phyloP scores from a whole-genome alignment of 2,329 filamentous ascomycete genomes.

The Chrysosporium queenslandicum region DNA sequence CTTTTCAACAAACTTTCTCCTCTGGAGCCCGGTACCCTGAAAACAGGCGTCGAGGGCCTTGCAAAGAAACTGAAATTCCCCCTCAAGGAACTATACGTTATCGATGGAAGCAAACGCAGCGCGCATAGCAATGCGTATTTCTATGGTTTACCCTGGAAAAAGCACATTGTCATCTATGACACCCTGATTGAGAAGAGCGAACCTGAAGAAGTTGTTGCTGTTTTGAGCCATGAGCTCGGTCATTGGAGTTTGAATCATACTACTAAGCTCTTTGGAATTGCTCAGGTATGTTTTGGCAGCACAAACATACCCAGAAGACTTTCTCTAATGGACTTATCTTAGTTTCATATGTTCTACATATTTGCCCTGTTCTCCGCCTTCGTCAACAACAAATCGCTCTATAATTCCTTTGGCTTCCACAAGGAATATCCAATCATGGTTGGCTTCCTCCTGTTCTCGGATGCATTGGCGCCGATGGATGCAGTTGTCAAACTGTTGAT shows the following conservation, averaged over 20 bases:
- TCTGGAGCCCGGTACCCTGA: slow-evolving; percentile 74
- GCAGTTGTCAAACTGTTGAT: slow-evolving; percentile 88
- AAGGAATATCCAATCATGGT: slow-evolving; percentile 82
- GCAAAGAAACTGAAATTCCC: slow-evolving; percentile 81
- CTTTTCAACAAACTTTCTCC: slow-evolving; percentile 98
- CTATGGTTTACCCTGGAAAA: slow-evolving; percentile 97
- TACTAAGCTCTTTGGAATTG: slow-evolving; percentile 78
- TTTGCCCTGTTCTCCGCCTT: slow-evolving; percentile 96
- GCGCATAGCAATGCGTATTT: slow-evolving; percentile 91
- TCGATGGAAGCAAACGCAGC: slow-evolving; percentile 80
- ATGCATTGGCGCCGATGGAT: slow-evolving; percentile 89
- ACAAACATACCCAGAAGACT: not conserved
- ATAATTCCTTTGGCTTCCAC: slow-evolving; percentile 81
- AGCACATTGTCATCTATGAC: slow-evolving; percentile 99
- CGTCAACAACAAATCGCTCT: slow-evolving; percentile 87
- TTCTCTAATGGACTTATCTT: slow-evolving; percentile 17
- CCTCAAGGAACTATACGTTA: slow-evolving; percentile 84
- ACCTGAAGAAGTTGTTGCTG: slow-evolving; percentile 83
- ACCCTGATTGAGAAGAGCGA: slow-evolving; percentile 94
- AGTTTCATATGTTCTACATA: slow-evolving; percentile 92
- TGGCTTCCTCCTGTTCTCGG: slow-evolving; percentile 94
- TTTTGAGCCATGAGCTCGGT: slow-evolving; percentile 88
- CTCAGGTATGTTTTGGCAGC: slow-evolving; percentile 51
- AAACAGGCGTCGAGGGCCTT: slow-evolving; percentile 75
- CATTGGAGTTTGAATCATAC: slow-evolving; percentile 97